These are phyloP conservation scores for Trypanosoma cruzi DNA, from an alignment of 208 protist genomes.

Conservation along the genomic window DNA sequence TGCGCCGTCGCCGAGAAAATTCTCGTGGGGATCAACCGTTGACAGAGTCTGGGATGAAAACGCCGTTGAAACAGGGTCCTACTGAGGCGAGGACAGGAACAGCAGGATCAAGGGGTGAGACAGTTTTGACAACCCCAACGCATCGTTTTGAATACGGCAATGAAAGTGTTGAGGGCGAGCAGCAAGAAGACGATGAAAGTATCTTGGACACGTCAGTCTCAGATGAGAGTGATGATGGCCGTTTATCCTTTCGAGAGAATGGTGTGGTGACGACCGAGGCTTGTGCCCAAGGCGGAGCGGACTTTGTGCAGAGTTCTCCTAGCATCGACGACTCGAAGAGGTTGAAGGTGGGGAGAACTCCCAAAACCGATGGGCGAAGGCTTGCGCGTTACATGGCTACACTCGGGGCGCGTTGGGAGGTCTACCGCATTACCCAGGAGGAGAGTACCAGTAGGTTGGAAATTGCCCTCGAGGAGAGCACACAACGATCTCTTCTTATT, in stretches of 20 bases:
- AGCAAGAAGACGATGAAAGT: background rate
- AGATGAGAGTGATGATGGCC: constrained; percentile 21
- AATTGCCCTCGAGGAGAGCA: constrained; percentile 19
- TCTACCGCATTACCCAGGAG: constrained; percentile 8
- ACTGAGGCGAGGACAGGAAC: background rate
- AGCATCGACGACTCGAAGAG: background rate
- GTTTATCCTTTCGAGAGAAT: background rate
- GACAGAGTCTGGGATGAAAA: constrained; percentile 3
- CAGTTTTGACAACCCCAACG: constrained; percentile 1
- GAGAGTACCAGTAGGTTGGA: constrained; percentile 13
- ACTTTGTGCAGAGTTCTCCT: background rate
- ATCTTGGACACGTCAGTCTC: constrained; percentile 22
- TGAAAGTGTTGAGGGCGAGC: background rate
- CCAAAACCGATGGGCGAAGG: background rate
- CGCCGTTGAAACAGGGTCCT: background rate
- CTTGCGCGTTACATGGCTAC: background rate
- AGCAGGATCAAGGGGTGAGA: background rate
- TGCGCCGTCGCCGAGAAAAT: background rate
- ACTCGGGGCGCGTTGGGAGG: constrained; percentile 4
- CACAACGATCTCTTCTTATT: constrained; percentile 15
- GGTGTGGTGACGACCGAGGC: background rate
- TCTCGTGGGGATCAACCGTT: background rate
- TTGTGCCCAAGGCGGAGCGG: background rate
- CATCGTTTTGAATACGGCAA: constrained; percentile 16
- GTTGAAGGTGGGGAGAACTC: background rate